Evolutionary conservation across 2,329 filamentous ascomycete species (phyloP).

Genomic region (Colletotrichum camelliae): DNA sequence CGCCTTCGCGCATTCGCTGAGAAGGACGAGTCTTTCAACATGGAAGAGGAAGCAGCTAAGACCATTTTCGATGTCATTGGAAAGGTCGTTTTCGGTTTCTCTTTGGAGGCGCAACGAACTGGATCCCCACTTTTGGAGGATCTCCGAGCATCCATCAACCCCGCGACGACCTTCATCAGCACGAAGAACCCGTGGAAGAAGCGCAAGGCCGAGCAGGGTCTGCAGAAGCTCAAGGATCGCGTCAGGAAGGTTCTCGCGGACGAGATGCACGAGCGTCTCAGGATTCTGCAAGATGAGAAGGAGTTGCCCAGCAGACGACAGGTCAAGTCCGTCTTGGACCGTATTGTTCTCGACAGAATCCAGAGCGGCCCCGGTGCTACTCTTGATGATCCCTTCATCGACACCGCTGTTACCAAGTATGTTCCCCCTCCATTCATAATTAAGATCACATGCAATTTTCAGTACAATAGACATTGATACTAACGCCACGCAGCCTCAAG

Average conservation of each 20-base stretch:
- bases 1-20: conserved; percentile 18
- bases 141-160: conserved; percentile 16
- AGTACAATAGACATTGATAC: background rate
- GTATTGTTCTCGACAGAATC: conserved; percentile 27
- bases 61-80: conserved; percentile 29
- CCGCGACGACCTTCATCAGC: conserved; percentile 6
- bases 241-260: background rate
- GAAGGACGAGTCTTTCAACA: conserved; percentile 23
- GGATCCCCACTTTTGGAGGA: conserved; percentile 23
- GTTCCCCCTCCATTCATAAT: too few species aligned
- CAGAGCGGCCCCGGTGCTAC: conserved; percentile 9
- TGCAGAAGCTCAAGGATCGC: conserved; percentile 4
- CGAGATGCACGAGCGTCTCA: conserved; percentile 11
- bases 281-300: conserved; percentile 18
- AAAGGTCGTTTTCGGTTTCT: conserved; percentile 26
- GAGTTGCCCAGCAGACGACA: conserved; percentile 19
- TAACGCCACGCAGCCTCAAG: conserved; percentile 25
- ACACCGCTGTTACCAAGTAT: conserved; percentile 24
- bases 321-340: conserved; percentile 26
- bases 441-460: background rate
- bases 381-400: conserved; percentile 23
- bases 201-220: background rate
- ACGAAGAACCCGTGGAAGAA: conserved; percentile 13
- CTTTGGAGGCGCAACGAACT: conserved; percentile 24
- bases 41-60: conserved; percentile 26